Base-by-base conservation (phyloP, 2,329 filamentous ascomycete species). In the Trichoderma asperellum region DNA sequence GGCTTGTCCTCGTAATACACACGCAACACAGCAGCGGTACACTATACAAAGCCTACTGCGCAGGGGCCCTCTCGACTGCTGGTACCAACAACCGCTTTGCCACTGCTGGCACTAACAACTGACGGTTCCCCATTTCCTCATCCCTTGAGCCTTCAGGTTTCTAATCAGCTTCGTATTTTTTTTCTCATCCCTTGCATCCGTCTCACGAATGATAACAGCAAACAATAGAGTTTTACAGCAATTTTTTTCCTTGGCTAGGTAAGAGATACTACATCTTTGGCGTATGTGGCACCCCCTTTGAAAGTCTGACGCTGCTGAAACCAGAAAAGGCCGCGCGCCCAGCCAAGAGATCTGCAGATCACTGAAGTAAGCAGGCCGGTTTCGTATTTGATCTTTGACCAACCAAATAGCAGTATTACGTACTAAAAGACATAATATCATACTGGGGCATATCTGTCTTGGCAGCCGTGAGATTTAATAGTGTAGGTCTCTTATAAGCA, bases 1-100 rank as follows among this genome's bases (percentile, higher is more conserved):
- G 53, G 34, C 61, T 56, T 29, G 35, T 16, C 52, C 27, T 57
- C 62, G 62, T 65, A 65, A 65, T 56, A 37, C 61, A 40, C 21
- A n/a, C 34, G 49, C 34, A 37, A 49, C 47, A 18, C 52, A 27
- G 14, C 52, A 55, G 52, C 35, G n/a, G 62, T 65, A 65, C 52
- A 34, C 35, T 29, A 18, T 65, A 65, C 62, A 11, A 34, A n/a
- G 32, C 11, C 5, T 21, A 55, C 12, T 4, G 47, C 43, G 6
- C 24, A 34, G 12, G 16, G 5, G 2, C 6, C 21, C 18, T 11
- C 18, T 0, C 14, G 12, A 29, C 29, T 14, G 1, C 16, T 12
- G 21, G 61, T 64, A 64, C 61, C 61, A 40, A 10, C 10, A 27
- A 64, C 61, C 16, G 11, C 34, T 29, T 16, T 16, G 49, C 58